Conservation (phyloP, 169 alveolate genomes). For the Cryptosporidium ryanae region DNA sequence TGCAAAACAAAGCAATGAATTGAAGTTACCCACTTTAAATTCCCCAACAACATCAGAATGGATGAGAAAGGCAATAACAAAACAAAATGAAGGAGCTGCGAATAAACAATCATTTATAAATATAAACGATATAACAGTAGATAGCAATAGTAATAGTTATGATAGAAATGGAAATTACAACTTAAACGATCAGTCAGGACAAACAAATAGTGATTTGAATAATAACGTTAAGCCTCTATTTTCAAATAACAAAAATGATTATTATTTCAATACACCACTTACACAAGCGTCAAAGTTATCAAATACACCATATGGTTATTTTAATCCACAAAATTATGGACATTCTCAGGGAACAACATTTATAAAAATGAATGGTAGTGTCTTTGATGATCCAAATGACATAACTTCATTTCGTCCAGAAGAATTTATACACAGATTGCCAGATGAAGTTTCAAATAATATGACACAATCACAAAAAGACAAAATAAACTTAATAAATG, state of each 20-base stretch:
- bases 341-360: slow-evolving; percentile 21
- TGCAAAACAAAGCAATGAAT: slow-evolving; percentile 5
- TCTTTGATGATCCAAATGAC: slow-evolving; percentile 63
- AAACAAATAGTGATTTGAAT: background rate
- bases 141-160: too few relatives aligned
- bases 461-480: slow-evolving; percentile 68
- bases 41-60: slow-evolving; percentile 70
- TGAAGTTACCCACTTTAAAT: slow-evolving; percentile 30
- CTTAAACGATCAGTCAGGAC: background rate
- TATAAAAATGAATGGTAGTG: slow-evolving; percentile 61
- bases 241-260: background rate
- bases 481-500: slow-evolving; percentile 58
- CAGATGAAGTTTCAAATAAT: slow-evolving; percentile 41
- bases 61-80: slow-evolving; percentile 69
- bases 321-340: slow-evolving; percentile 32
- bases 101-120: slow-evolving; percentile 2
- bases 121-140: background rate
- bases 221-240: background rate
- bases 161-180: background rate
- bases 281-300: slow-evolving; percentile 46
- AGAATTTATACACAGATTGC: slow-evolving; percentile 38
- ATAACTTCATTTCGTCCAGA: slow-evolving; percentile 65
- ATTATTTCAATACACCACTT: slow-evolving; percentile 39
- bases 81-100: slow-evolving; percentile 29
- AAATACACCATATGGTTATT: slow-evolving; percentile 29